phyloP scores from a whole-genome alignment of 2,329 filamentous ascomycete genomes.

The Botrytis squamosa region DNA sequence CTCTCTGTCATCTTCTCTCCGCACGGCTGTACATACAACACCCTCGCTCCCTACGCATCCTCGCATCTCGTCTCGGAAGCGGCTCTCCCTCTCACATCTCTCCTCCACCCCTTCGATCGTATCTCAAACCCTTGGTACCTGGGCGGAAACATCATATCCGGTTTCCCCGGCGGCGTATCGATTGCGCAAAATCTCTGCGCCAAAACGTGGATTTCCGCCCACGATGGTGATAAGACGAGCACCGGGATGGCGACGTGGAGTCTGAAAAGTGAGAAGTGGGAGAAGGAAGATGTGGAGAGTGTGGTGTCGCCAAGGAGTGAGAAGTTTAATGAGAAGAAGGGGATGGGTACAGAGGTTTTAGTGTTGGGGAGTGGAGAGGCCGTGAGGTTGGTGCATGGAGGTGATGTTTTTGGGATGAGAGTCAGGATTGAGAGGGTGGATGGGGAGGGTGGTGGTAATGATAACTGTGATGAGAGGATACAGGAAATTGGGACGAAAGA shows the following conservation, averaged over 20 bases:
- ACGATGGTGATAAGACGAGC: slow-evolving; percentile 59
- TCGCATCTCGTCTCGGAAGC: slow-evolving; percentile 55
- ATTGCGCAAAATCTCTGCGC: slow-evolving; percentile 55
- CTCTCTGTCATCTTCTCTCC: slow-evolving; percentile 65
- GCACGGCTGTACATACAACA: slow-evolving; percentile 56
- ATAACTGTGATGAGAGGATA: not conserved
- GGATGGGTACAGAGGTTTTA: slow-evolving; percentile 44
- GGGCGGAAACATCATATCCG: slow-evolving; percentile 57
- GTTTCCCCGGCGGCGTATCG: slow-evolving; percentile 55
- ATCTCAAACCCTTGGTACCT: slow-evolving; percentile 61
- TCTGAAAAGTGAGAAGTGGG: slow-evolving; percentile 49
- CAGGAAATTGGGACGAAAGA: not conserved
- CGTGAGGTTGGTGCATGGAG: slow-evolving; percentile 40
- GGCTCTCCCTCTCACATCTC: slow-evolving; percentile 60
- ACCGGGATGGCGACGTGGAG: slow-evolving; percentile 52
- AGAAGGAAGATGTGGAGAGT: slow-evolving; percentile 46
- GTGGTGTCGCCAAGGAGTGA: slow-evolving; percentile 36
- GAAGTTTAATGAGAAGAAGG: slow-evolving; percentile 25
- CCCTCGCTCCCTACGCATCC: slow-evolving; percentile 55
- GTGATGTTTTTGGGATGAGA: slow-evolving; percentile 33
- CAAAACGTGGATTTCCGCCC: slow-evolving; percentile 59
- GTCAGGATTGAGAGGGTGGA: slow-evolving; percentile 43
- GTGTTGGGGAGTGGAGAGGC: slow-evolving; percentile 46
- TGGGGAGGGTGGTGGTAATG: not conserved
- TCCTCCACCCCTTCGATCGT: slow-evolving; percentile 63